Evolutionary conservation across 2,329 filamentous ascomycete species (phyloP).

Genomic region (Xylariaceae sp.): DNA sequence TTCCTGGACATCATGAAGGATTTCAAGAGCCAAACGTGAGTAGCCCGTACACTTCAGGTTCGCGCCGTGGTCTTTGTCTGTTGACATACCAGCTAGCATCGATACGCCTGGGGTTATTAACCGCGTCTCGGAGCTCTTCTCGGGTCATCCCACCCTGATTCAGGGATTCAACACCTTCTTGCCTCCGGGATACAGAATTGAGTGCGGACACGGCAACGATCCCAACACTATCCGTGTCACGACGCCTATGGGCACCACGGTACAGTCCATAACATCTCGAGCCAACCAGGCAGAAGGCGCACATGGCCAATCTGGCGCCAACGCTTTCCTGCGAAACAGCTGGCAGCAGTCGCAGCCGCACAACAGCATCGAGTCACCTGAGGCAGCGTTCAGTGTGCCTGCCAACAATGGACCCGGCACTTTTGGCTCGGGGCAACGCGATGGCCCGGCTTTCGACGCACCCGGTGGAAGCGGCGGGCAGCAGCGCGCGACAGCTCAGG

Average conservation of each 20-base stretch:
- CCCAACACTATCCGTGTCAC: constrained; percentile 96
- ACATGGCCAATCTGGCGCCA: constrained; percentile 34
- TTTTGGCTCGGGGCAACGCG: constrained; percentile 41
- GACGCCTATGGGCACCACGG: constrained; percentile 95
- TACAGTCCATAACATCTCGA: constrained; percentile 72
- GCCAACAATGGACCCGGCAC: constrained; percentile 46
- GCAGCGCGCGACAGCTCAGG: constrained; percentile 31
- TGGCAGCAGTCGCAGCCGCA: constrained; percentile 56
- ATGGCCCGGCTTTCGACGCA: constrained; percentile 30
- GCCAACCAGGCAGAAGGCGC: constrained; percentile 43
- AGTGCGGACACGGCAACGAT: constrained; percentile 90
- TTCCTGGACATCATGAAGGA: constrained; percentile 99
- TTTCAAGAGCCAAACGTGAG: constrained; percentile 94
- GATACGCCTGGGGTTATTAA: constrained; percentile 98
- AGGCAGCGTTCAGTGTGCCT: constrained; percentile 58
- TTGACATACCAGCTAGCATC: constrained; percentile 53
- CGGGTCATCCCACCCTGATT: constrained; percentile 90
- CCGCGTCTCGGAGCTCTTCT: constrained; percentile 90
- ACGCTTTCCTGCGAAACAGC: constrained; percentile 46
- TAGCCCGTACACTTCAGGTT: constrained; percentile 22
- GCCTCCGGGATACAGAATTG: constrained; percentile 91
- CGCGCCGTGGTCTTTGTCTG: constrained; percentile 17
- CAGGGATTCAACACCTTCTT: constrained; percentile 98
- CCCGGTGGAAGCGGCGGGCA: constrained; percentile 25
- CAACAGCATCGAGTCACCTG: constrained; percentile 60